phyloP scores from a whole-genome alignment of 768 basidiomycete genomes.

The Trametes maxima region DNA sequence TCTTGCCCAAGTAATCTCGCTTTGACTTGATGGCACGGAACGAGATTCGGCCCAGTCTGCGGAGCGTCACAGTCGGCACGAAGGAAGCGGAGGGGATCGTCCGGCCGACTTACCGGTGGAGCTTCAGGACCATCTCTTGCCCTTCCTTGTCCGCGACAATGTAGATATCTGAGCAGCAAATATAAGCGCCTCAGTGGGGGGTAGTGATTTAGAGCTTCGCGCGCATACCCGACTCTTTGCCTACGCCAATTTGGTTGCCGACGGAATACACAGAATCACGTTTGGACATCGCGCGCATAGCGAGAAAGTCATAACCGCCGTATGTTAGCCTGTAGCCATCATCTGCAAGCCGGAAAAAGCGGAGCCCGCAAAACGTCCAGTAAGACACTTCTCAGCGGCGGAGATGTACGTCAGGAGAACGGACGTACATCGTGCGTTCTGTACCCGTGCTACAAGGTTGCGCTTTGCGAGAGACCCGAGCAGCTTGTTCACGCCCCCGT shows the following conservation, averaged over 20 bases:
- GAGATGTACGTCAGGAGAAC: slow-evolving; percentile 23
- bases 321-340: slow-evolving; percentile 98
- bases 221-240: slow-evolving; percentile 88
- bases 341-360: slow-evolving; percentile 50
- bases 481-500: slow-evolving; percentile 92
- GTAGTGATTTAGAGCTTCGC: not conserved
- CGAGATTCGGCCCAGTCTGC: slow-evolving; percentile 92
- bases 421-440: slow-evolving; percentile 86
- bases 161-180: slow-evolving; percentile 69
- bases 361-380: not conserved
- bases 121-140: slow-evolving; percentile 86
- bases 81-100: not conserved
- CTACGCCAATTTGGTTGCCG: slow-evolving; percentile 97
- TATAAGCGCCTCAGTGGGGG: not conserved
- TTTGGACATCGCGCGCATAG: slow-evolving; percentile 91
- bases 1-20: slow-evolving; percentile 93
- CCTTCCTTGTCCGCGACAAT: slow-evolving; percentile 86
- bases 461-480: slow-evolving; percentile 90
- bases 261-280: slow-evolving; percentile 87
- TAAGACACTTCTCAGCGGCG: not conserved
- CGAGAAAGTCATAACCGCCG: slow-evolving; percentile 97
- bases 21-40: slow-evolving; percentile 97
- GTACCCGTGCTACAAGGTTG: slow-evolving; percentile 85
- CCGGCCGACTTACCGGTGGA: slow-evolving; percentile 71
- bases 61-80: not conserved